Evolutionary conservation across 108 stramenopile genomes (phyloP).

Genomic region (Skeletonema costatum): DNA sequence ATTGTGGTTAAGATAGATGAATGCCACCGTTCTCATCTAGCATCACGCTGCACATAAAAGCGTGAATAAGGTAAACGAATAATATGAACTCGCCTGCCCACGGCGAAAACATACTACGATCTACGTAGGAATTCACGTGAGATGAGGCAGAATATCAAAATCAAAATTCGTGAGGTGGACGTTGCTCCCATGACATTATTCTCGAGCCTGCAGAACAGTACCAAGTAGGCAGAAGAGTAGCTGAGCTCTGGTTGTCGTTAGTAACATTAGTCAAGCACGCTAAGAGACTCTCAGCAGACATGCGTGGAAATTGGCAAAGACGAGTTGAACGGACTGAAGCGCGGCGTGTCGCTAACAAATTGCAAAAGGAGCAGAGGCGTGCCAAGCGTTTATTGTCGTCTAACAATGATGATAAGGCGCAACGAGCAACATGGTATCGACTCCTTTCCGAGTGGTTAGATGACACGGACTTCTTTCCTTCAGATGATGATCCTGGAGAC

Average conservation of each 20-base stretch:
- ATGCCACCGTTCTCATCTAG: too few relatives aligned
- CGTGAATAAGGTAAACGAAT: too few relatives aligned
- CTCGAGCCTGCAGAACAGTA: too few relatives aligned
- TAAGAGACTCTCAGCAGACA: background rate
- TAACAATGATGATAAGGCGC: background rate
- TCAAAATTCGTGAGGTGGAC: background rate
- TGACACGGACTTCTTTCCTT: slow-evolving; percentile 13
- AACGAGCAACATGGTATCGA: slow-evolving; percentile 1
- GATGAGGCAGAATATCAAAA: background rate
- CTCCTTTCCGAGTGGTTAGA: slow-evolving; percentile 28
- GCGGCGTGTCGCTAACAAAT: slow-evolving; percentile 16
- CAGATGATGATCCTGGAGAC: background rate
- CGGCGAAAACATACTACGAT: background rate
- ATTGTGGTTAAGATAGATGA: too few relatives aligned
- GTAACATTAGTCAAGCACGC: background rate
- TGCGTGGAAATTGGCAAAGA: slow-evolving; percentile 59
- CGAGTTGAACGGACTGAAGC: slow-evolving; percentile 58
- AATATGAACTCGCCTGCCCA: too few relatives aligned
- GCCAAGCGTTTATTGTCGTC: slow-evolving; percentile 9
- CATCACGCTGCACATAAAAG: too few relatives aligned
- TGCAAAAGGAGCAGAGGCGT: slow-evolving; percentile 31
- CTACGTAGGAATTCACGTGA: background rate
- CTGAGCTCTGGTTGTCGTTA: too few relatives aligned
- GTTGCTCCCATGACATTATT: too few relatives aligned
- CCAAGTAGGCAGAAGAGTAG: too few relatives aligned